Evolutionary conservation across 441 rosid genomes (phyloP).

Genomic region (Corymbia calophylla): DNA sequence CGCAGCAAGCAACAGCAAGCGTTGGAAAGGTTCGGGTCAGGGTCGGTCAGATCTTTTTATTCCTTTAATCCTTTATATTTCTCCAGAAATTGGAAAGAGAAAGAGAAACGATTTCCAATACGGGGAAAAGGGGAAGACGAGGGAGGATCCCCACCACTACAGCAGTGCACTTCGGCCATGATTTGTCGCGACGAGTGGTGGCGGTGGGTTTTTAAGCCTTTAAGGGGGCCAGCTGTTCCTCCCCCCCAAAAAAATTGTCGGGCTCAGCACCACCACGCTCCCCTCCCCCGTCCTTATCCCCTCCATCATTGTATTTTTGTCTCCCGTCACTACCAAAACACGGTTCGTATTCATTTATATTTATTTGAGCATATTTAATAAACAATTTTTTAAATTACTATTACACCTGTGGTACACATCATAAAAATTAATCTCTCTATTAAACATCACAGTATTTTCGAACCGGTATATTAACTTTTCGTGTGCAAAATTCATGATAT

Average conservation of each 20-base stretch:
- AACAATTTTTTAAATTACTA: not conserved
- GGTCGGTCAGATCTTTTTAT: not conserved
- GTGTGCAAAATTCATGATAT: not conserved
- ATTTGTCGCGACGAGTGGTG: not conserved
- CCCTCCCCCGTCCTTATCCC: not conserved
- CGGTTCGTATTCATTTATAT: not conserved
- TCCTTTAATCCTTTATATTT: too few species aligned
- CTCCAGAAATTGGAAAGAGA: too few species aligned
- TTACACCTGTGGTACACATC: rapidly evolving
- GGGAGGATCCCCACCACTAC: too few species aligned
- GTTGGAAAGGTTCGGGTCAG: not conserved
- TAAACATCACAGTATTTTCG: not conserved
- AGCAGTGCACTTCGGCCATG: not conserved
- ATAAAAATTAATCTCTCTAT: not conserved
- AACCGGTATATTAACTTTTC: not conserved
- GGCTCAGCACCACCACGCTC: not conserved
- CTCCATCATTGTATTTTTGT: not conserved
- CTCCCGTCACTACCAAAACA: not conserved
- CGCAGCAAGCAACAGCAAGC: too few species aligned
- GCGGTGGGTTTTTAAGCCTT: not conserved
- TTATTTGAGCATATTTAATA: not conserved
- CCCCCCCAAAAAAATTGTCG: not conserved
- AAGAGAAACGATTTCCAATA: not conserved
- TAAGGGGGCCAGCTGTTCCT: not conserved
- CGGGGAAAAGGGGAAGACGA: not conserved